Base-by-base conservation (phyloP, 768 basidiomycete species). In the Termitomyces sp. region DNA sequence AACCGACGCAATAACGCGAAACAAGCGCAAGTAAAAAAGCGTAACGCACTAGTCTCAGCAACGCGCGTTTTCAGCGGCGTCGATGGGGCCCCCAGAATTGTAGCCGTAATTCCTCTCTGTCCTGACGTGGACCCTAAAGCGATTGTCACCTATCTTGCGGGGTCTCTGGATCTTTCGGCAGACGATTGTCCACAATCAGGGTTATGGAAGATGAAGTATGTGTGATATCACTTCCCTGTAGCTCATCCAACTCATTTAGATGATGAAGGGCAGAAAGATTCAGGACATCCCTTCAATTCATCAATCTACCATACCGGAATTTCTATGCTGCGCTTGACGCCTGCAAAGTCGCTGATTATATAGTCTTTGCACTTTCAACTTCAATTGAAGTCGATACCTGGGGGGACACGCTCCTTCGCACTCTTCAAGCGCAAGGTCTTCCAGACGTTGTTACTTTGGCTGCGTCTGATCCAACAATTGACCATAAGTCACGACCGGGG, bases 231-330 rank as follows among this genome's bases (percentile, higher is more conserved):
- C 26, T 52, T 30, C 46, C 33, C 21, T 15, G 21, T 19, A 48
- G 41, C 53, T 33, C 58, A 40, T 38, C 26, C 56, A 52, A 58
- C 53, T 54, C n/a, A 37, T 40, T 6, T 14, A 17, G 30, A 53
- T 38, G 35, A 45, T 55, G 48, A 60, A 95, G 94, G 67, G 89
- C 86, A 38, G 89, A 92, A 49, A 82, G 91, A 21, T 97, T 94
- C 78, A 94, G 90, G 71, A 94, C 94, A 0, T 90, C 87, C 6
- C 75, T 98, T 3, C 94, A 97, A 65, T 90, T 97, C 70, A 77
- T 93, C 52, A 85, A 85, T 42, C 76, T 96, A 2, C 84, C 81
- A 2, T 87, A 91, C 64, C 79, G 81, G 55, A 76, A 74, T 46
- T 79, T 91, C 50, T 96, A 91, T 69, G 79, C 82, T 2, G 81